Evolutionary conservation across 2,329 filamentous ascomycete species (phyloP), one percentile per base, ranked within the genome.

Genomic region (Cryphonectria carpinicola): DNA sequence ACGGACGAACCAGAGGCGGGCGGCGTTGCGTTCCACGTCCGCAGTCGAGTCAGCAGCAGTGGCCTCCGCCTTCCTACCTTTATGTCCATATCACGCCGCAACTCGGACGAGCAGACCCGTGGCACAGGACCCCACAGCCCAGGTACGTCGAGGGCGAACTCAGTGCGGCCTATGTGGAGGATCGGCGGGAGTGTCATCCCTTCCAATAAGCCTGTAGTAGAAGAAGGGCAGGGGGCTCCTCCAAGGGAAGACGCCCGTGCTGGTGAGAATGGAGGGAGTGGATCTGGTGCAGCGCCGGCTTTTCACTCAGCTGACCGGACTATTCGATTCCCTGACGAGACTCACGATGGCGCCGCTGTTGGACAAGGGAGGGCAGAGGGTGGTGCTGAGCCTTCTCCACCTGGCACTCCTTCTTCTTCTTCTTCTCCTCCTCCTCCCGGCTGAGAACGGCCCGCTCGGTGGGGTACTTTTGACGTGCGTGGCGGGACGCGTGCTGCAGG

Each of bases 311-410:
- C 75, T 25, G 74, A 75, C 43, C 80, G 83, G 71, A 81, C 80
- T 22, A 83, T 86, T 71, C 81, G 82, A 5, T 85, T 85, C 68
- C 81, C 82, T 5, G 83, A 84, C 72, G 84, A 83, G 70, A 64
- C 72, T 58, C 64, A 61, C 32, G 69, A 68, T 61, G 19, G 22
- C 13, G 49, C 52, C 41, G 56, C 11, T 56, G 58, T 14, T 4
- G n/a, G 54, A 25, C 25, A 62, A 52, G 35, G 17, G 25, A n/a
- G 17, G 4, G 2, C 17, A 37, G 46, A 54, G 65, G 22, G 6
- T 35, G 39, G 6, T 35, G 39, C 28, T 58, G 13, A n/a, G 52
- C 14, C 35, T 13, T 22, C 35, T n/a, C 14, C 54, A 19, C 22
- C n/a, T 35, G 52, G 7, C 32, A 14, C n/a, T 60, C n/a, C 35